phyloP scores from a whole-genome alignment of 352 stramenopile genomes.

The Pythium aristosporum region DNA sequence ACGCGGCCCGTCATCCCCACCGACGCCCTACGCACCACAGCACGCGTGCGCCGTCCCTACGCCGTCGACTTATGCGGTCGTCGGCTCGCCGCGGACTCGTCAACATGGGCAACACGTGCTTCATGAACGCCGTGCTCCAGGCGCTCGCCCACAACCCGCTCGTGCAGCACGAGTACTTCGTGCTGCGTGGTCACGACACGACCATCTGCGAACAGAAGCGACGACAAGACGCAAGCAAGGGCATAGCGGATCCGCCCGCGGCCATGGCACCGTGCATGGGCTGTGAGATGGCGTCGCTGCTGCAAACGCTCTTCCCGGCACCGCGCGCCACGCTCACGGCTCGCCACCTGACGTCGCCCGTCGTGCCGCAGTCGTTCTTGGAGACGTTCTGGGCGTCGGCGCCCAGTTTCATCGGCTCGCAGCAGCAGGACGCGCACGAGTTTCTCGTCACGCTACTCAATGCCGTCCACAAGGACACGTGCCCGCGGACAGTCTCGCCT shows the following conservation, averaged over 20 bases:
- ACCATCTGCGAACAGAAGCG: slow-evolving; percentile 62
- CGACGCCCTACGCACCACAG: background rate
- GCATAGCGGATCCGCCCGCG: background rate
- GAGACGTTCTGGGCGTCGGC: slow-evolving; percentile 61
- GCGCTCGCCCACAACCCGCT: slow-evolving; percentile 67
- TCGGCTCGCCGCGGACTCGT: slow-evolving; percentile 51
- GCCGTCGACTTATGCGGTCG: slow-evolving; percentile 26
- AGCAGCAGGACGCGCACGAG: slow-evolving; percentile 80
- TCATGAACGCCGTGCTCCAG: slow-evolving; percentile 81
- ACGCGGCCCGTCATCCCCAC: background rate
- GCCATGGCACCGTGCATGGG: slow-evolving; percentile 38
- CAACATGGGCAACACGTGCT: slow-evolving; percentile 88
- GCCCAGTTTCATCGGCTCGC: slow-evolving; percentile 48
- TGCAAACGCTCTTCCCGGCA: slow-evolving; percentile 31
- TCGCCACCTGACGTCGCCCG: slow-evolving; percentile 35
- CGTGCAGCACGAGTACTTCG: slow-evolving; percentile 70
- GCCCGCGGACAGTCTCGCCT: slow-evolving; percentile 27
- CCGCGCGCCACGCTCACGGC: slow-evolving; percentile 24
- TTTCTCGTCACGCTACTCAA: slow-evolving; percentile 65
- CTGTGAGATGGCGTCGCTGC: slow-evolving; percentile 44
- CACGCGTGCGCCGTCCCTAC: slow-evolving; percentile 16
- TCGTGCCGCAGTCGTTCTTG: slow-evolving; percentile 60
- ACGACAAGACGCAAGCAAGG: slow-evolving; percentile 14
- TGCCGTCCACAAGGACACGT: slow-evolving; percentile 60
- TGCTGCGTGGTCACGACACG: slow-evolving; percentile 57